Evolutionary conservation across 179 eudicot species (phyloP).

Genomic region (Sideroxylon spinosum): DNA sequence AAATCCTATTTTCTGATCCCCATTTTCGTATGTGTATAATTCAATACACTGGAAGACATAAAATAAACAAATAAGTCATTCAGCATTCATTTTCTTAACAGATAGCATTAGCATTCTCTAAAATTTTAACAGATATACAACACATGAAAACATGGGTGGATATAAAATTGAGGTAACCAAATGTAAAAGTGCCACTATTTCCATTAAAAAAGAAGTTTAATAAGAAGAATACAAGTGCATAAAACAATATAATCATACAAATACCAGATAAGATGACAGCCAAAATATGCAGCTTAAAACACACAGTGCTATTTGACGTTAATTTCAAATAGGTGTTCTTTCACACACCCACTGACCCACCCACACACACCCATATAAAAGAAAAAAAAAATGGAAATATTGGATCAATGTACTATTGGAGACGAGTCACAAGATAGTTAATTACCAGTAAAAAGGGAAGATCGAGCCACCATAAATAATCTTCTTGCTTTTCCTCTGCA

Average conservation of each 20-base stretch:
- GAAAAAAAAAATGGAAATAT: neutral
- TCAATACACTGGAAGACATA: conserved; percentile 73
- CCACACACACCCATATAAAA: too few relatives aligned
- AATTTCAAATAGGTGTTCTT: too few relatives aligned
- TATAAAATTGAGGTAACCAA: neutral
- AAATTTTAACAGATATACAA: neutral
- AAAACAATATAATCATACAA: neutral
- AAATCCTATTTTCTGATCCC: conserved; percentile 60
- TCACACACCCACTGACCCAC: too few relatives aligned
- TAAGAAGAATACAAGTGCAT: neutral
- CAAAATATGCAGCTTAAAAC: neutral
- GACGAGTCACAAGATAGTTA: neutral
- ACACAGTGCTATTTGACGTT: neutral
- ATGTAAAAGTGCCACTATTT: neutral
- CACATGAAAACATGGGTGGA: neutral
- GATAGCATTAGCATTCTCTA: neutral
- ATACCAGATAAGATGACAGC: neutral
- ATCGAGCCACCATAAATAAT: conserved; percentile 97
- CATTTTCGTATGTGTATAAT: conserved; percentile 60
- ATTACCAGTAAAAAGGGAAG: conserved; percentile 77
- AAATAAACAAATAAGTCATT: conserved; percentile 1
- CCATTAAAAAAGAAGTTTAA: neutral
- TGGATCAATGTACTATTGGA: neutral
- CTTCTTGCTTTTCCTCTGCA: conserved; percentile 71
- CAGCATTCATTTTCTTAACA: neutral